Base-by-base conservation (phyloP, 148 eudicot species). In the Cornus florida region DNA sequence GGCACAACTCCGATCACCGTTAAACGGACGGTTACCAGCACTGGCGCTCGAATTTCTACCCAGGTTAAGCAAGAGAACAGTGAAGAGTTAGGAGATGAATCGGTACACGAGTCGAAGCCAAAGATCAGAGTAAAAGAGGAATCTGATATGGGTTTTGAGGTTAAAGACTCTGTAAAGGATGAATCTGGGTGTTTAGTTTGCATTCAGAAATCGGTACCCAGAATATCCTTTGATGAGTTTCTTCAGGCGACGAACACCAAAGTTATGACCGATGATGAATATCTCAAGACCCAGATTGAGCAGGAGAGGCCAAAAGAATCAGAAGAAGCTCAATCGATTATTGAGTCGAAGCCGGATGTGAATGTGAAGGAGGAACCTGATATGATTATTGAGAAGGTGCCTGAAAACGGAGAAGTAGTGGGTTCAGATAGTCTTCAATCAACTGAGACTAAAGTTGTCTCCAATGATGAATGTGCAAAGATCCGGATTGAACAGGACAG, bases 21-120 rank as follows among this genome's bases (percentile, higher is more conserved):
- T 64, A 79, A 77, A 14, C 77, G 87, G 74, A 85, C 83, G 64
- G 46, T 81, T 22, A 87, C 88, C 13, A 81, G 86, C 73, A 85
- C 85, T 19, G 89, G 92, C 19, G 85, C 82, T 31, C 80, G 92
- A 35, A 77, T 89, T 28, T 82, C 86, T 9, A 73, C 81, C 0
- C 82, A 60, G 32, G 8, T 74, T n/a, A 60, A 64, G 38, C 24
- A 11, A 28, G 82, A 68, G 59, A 48, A 69, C 35, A 80, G 32
- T 12, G 67, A 62, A 35, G 79, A 46, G 22, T 20, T 69, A 56
- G 73, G 17, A 12, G 66, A 32, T 16, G 71, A 53, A 2, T 5
- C n/a, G 33, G 28, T 12, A 39, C 69, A 39, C 57, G 75, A 70
- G 68, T 11, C 70, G 79, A 73, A 65, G 31, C 33, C 53, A 13